These are phyloP conservation scores for Rutstroemia sp. DNA, from an alignment of 2,329 filamentous ascomycete species.

Conservation along the genomic window DNA sequence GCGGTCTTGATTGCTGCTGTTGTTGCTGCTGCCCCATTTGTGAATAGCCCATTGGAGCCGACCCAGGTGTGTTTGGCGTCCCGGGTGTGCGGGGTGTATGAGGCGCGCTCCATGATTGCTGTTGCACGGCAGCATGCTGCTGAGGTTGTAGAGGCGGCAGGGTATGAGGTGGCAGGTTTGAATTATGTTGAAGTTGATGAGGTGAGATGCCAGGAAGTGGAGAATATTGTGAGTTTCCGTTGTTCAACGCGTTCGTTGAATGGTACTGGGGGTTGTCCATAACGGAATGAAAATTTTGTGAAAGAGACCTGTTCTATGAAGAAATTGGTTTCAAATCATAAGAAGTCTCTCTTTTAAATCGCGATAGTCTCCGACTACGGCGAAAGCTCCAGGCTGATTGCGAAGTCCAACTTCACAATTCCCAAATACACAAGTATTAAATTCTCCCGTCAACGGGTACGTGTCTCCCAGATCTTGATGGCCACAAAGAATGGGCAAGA, in stretches of 20 bases:
- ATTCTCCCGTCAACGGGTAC: not conserved
- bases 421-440: no score
- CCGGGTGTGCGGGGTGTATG: slow-evolving; percentile 56
- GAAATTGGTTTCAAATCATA: slow-evolving; percentile 4
- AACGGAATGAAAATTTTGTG: slow-evolving; percentile 2
- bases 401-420: not conserved
- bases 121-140: slow-evolving; percentile 41
- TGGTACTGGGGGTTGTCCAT: slow-evolving; percentile 28
- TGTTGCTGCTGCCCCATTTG: slow-evolving; percentile 38
- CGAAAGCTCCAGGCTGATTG: not conserved
- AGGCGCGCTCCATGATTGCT: slow-evolving; percentile 42
- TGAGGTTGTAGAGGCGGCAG: slow-evolving; percentile 48
- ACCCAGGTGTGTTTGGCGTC: slow-evolving; percentile 55
- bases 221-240: slow-evolving; percentile 24
- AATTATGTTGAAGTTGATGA: slow-evolving; percentile 33
- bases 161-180: slow-evolving; percentile 42
- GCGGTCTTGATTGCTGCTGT: slow-evolving; percentile 18
- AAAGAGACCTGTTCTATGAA: not conserved
- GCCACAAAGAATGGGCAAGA: not conserved
- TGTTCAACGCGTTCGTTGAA: slow-evolving; percentile 24
- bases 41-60: slow-evolving; percentile 48
- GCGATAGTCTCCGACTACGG: not conserved
- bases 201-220: slow-evolving; percentile 28
- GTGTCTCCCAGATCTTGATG: not conserved
- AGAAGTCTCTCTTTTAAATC: not conserved